Evolutionary conservation across 805 yeast species (phyloP), one percentile per base, ranked within the genome.

Genomic region (Candida namnaoensis): DNA sequence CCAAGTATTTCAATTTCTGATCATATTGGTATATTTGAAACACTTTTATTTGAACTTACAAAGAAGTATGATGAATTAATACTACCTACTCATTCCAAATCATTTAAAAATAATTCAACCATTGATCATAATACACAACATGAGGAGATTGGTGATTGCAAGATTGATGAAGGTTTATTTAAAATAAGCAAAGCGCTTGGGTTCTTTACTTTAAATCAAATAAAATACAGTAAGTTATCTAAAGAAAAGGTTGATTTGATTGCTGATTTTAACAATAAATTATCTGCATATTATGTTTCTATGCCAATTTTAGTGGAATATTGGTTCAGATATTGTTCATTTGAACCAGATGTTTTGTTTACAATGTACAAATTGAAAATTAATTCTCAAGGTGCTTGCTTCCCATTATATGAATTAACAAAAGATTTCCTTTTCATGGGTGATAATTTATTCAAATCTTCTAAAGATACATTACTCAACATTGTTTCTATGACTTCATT

Each of bases 361-460:
- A 15, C 43, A 32, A 19, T 54, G 1, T 12, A 39, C 11, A 26
- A 33, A 19, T 48, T 39, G 15, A 35, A 33, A 3, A 41, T 48
- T 5, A 23, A 32, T 12, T 6, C 13, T 25, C 1, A 33, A 14
- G 19, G n/a, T 15, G 5, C 26, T 15, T 42, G 47, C 7, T 53
- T 56, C 30, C 62, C 62, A 1, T 39, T 55, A 0, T 58, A 42
- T 42, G 60, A 57, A 19, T 34, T 58, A 13, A 32, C 52, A 1
- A 47, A 44, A 35, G 50, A 47, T 19, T 49, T 56, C 34, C 37
- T 58, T 12, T 47, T 50, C 32, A 40, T 52, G 51, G 50, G 41
- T 7, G 51, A 45, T 13, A 25, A 24, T 3, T 28, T 46, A 12
- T 34, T 42, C 2, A 14, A 38, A 4, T 13, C 39, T 9, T 41